phyloP scores from a whole-genome alignment of 2,329 filamentous ascomycete species.

The Westerdykella aurantiaca region DNA sequence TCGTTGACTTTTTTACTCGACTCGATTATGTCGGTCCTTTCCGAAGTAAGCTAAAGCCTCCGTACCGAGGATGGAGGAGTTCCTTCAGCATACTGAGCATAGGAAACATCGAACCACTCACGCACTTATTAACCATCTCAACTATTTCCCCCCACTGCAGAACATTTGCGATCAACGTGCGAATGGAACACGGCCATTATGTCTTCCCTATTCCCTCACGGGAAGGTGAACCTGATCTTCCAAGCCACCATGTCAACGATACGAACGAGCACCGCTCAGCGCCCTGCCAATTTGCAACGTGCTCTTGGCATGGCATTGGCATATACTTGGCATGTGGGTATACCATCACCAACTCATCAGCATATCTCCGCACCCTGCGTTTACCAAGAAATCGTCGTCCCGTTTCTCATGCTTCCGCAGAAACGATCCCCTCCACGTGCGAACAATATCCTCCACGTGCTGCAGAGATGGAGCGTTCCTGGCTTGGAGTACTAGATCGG shows the following conservation, averaged over 20 bases:
- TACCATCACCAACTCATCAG: not conserved
- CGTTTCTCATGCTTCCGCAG: not conserved
- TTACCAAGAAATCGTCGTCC: not conserved
- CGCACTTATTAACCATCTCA: too few species aligned
- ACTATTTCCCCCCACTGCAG: too few species aligned
- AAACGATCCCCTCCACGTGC: not conserved
- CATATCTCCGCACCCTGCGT: not conserved
- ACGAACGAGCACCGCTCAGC: not conserved
- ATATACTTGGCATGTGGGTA: not conserved
- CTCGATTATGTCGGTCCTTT: too few species aligned
- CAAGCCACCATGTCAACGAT: not conserved
- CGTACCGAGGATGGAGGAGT: too few species aligned
- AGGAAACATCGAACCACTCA: too few species aligned
- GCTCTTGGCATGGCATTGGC: not conserved
- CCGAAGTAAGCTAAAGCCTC: too few species aligned
- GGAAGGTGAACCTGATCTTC: not conserved
- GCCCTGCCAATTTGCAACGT: not conserved
- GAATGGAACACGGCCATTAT: too few species aligned
- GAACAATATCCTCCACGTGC: too few species aligned
- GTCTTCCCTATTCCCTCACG: not conserved
- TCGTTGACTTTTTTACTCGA: too few species aligned
- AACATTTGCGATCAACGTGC: too few species aligned
- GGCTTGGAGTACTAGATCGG: not conserved
- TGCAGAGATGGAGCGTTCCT: not conserved
- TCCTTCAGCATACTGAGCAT: too few species aligned